Percentiles rank a stretch among this genome's conserved stretches.
These are phyloP conservation scores for Quercus engelmannii DNA, from an alignment of 306 rosid genomes.

Conservation along the genomic window DNA sequence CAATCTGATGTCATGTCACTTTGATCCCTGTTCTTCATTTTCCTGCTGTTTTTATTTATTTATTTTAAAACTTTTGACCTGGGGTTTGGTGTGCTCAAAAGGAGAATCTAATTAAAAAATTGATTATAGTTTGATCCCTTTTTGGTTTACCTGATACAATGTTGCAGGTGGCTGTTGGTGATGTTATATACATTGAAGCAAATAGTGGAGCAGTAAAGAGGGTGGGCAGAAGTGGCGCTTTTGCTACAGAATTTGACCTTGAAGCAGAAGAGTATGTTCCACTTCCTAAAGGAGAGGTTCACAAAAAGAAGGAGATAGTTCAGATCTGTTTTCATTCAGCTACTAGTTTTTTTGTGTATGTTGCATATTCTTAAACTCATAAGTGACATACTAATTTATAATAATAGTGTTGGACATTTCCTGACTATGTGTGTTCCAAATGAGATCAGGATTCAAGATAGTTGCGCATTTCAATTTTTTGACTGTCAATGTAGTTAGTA, in stretches of 20 bases:
- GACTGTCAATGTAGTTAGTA: background rate
- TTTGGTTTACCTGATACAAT: conserved; percentile 1
- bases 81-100: background rate
- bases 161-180: conserved; percentile 87
- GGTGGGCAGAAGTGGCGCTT: conserved; percentile 97
- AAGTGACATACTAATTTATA: conserved; percentile 1
- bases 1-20: background rate
- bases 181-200: conserved; percentile 90
- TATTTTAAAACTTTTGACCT: background rate
- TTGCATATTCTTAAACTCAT: conserved; percentile 1
- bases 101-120: background rate
- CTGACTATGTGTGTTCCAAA: background rate
- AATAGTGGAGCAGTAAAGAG: conserved; percentile 98
- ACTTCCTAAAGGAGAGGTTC: conserved; percentile 99
- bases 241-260: conserved; percentile 95
- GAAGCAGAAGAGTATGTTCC: conserved; percentile 99
- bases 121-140: background rate
- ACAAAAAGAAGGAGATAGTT: conserved; percentile 93
- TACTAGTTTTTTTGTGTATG: background rate
- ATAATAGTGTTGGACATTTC: conserved; percentile 1
- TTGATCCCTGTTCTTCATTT: background rate
- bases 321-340: conserved; percentile 57
- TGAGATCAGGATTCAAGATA: background rate
- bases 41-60: background rate
- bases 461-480: background rate